Evolutionary conservation across 768 basidiomycete species (phyloP), one percentile per base, ranked within the genome.

Genomic region (Boletus rufocinnamomeus): DNA sequence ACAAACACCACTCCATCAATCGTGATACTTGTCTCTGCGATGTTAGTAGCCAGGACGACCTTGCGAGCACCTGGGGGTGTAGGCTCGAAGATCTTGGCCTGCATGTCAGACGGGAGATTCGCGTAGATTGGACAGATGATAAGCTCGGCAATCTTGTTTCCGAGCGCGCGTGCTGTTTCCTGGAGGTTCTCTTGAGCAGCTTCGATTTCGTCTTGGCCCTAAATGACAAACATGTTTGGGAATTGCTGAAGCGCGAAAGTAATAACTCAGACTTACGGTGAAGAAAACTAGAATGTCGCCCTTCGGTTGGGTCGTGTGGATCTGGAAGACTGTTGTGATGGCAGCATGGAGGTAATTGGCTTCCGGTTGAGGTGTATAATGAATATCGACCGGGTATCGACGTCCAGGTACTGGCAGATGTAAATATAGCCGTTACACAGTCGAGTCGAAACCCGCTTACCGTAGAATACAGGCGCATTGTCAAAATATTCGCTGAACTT

Each of bases 1-100:
- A 99, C 97, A 72, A 97, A 99, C 2, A 98, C 96, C 7, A 99
- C 97, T 30, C 97, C 97, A 54, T 98, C 97, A 64, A 99, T 99
- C 9, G 97, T 99, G 71, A 99, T 99, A 7, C 93, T 95, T 5
- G 97, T 99, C 75, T 99, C 97, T n/a, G 97, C 97, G 63, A 99
- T 98, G 69, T 99, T 99, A 23, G 97, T 99, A 4, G 97, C 97
- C 30, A 99, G 80, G 21, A 99, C 97, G 48, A 99, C 95, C 76
- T 99, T 99, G 57, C 97, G 82, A 28, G 97, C 93, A 21, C 95
- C 95, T 54, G 92, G 90, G 1, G 96, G 97, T 6, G 97, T 99
- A 1, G 97, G 96, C 73, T 99, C 97, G 74, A 99, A 99, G 56
- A 99, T 99, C 77, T 98, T 97, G 38, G 95, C 91, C 72, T 99